Evolutionary conservation across 2,329 filamentous ascomycete species (phyloP), one percentile per base, ranked within the genome.

Genomic region (Cladosporium velox): DNA sequence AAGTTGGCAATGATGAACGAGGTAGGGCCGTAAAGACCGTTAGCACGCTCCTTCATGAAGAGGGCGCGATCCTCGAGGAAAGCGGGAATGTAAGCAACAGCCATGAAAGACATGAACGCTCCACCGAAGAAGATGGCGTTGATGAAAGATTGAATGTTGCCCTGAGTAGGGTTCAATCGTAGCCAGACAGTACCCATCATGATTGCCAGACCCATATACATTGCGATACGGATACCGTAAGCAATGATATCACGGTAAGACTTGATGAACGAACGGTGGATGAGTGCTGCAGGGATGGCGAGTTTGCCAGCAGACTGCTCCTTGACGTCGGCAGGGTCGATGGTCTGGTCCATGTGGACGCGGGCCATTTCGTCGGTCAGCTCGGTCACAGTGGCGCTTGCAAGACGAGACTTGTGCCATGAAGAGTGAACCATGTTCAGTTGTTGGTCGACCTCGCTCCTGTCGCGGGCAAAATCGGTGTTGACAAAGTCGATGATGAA

Each of bases 131-230:
- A 83, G 69, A 96, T 90, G 58, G 91, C 90, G 75, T 96, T 96
- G 77, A 88, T 92, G 72, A 91, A 91, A 0, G 91, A 88, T 72
- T 92, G 89, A 71, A 96, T 94, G 66, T 90, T 90, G 65, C 84
- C 81, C 75, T 96, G 92, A 0, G 83, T 80, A 0, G 89, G 83
- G 4, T 84, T 79, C 2, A 96, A 82, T 6, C 92, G 87, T 15
- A 96, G 80, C 89, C 91, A 96, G 14, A 96, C 90, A 0, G 92
- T 96, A 5, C 92, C 92, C 89, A 94, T 93, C 86, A 95, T 89
- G 71, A 95, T 86, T 1, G 91, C 91, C 18, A 96, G 83, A 79
- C 86, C 87, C 67, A 89, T 83, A 77, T 96, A 95, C 91, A 96
- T 96, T 49, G 86, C 89, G 51, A 95, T 83, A 3, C 92, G 87